Evolutionary conservation across 495 filamentous ascomycete genomes (phyloP).

Genomic region (Elasticomyces elasticus): DNA sequence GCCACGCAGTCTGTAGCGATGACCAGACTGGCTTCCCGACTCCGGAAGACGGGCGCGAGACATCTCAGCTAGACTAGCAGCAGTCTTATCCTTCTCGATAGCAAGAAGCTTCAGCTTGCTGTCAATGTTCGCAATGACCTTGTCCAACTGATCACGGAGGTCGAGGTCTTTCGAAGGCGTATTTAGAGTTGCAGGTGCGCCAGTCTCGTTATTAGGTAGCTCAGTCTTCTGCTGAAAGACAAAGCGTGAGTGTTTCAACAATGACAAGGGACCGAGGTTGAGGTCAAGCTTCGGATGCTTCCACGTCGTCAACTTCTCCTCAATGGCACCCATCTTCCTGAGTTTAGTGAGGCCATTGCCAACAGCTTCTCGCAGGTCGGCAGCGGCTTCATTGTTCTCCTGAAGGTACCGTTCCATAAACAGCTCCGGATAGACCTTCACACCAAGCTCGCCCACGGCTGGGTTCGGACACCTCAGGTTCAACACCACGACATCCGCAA

Average conservation of each 20-base stretch:
- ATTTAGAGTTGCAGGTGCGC: neutral
- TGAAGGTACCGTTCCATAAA: slow-evolving; percentile 22
- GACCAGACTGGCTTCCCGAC: neutral
- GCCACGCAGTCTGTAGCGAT: slow-evolving; percentile 23
- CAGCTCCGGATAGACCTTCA: slow-evolving; percentile 11
- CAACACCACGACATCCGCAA: slow-evolving; percentile 17
- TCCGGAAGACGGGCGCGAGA: slow-evolving; percentile 7
- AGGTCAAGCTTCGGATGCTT: slow-evolving; percentile 10
- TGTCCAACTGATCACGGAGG: slow-evolving; percentile 7
- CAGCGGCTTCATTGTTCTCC: slow-evolving; percentile 7
- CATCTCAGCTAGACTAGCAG: slow-evolving; percentile 9
- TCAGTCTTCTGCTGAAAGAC: slow-evolving; percentile 2
- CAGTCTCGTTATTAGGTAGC: neutral
- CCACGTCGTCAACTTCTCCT: slow-evolving; percentile 10
- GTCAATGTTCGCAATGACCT: slow-evolving; percentile 15
- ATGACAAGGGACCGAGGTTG: neutral
- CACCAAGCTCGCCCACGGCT: slow-evolving; percentile 1
- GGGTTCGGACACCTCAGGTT: neutral
- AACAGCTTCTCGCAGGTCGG: slow-evolving; percentile 4
- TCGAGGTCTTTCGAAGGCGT: slow-evolving; percentile 3
- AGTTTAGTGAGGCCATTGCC: neutral
- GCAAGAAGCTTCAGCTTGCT: slow-evolving; percentile 12
- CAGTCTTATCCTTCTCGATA: slow-evolving; percentile 14
- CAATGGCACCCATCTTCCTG: slow-evolving; percentile 11
- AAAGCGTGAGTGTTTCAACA: slow-evolving; percentile 12